phyloP scores from a whole-genome alignment of 768 basidiomycete genomes.

The Tephrocybe sp. region DNA sequence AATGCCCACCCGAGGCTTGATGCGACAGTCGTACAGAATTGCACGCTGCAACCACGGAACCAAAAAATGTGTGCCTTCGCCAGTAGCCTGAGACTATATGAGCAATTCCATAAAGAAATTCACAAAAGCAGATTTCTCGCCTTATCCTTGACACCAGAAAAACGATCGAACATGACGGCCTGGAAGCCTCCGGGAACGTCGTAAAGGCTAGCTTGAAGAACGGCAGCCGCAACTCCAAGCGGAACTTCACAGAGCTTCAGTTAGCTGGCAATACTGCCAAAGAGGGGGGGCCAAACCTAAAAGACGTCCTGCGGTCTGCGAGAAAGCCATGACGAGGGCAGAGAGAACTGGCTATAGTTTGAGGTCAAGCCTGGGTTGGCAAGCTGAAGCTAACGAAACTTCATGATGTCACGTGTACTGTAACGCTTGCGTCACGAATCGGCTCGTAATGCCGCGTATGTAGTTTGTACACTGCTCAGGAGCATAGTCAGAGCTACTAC shows the following conservation, averaged over 20 bases:
- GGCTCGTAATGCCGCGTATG: no score
- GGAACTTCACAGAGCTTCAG: conserved; percentile 34
- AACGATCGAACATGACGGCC: conserved; percentile 98
- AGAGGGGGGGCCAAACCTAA: conserved; percentile 35
- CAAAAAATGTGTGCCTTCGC: conserved; percentile 95
- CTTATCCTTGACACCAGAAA: conserved; percentile 83
- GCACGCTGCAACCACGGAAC: conserved; percentile 95
- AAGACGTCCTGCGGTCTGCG: conserved; percentile 46
- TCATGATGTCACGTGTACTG: no score
- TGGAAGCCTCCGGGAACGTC: conserved; percentile 89
- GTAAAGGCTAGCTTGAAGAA: conserved; percentile 51
- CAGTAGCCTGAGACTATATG: conserved; percentile 56
- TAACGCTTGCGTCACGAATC: no score
- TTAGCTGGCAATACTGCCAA: neutral
- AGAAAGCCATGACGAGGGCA: conserved; percentile 45
- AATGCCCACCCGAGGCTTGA: conserved; percentile 81
- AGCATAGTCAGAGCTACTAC: no score
- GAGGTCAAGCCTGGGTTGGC: no score
- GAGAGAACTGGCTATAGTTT: conserved; percentile 3
- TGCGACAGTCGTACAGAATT: conserved; percentile 96
- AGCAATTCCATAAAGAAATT: conserved; percentile 2
- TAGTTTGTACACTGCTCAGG: no score
- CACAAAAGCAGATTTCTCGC: conserved; percentile 35
- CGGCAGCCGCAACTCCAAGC: conserved; percentile 42
- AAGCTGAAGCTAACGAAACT: no score